These are phyloP conservation scores for Danielia reshetovae DNA, from an alignment of 805 yeast species.

Conservation along the genomic window DNA sequence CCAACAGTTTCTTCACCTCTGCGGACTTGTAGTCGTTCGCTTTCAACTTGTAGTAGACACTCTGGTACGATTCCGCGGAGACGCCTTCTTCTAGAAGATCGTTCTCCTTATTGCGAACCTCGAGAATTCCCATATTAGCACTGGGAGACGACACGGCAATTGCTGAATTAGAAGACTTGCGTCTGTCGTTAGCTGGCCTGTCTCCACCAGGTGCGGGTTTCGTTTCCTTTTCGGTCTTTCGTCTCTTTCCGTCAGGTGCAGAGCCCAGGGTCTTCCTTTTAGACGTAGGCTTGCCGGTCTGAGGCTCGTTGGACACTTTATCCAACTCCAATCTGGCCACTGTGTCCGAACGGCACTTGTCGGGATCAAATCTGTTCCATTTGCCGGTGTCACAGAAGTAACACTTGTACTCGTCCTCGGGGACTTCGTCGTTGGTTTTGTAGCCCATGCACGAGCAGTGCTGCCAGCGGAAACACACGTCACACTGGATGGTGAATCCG, in stretches of 20 bases:
- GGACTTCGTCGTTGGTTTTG: conserved; percentile 65
- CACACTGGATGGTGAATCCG: conserved; percentile 94
- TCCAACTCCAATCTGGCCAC: conserved; percentile 28
- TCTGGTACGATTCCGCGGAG: conserved; percentile 47
- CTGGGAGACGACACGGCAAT: conserved; percentile 6
- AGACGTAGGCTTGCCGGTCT: conserved; percentile 8
- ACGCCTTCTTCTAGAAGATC: conserved; percentile 38
- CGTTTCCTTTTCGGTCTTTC: conserved; percentile 15
- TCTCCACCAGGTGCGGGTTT: conserved; percentile 4
- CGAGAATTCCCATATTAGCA: conserved; percentile 3
- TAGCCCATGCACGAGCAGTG: conserved; percentile 90
- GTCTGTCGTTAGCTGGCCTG: conserved; percentile 7
- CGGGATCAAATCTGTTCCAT: conserved; percentile 43
- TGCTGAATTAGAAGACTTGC: conserved; percentile 7
- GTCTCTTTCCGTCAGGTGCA: conserved; percentile 29
- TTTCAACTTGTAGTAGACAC: conserved; percentile 46
- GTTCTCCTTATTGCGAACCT: conserved; percentile 38
- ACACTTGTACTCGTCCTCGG: conserved; percentile 74
- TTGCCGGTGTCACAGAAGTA: conserved; percentile 59
- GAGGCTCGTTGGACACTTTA: conserved; percentile 17
- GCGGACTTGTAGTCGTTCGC: conserved; percentile 43
- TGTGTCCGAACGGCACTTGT: conserved; percentile 27
- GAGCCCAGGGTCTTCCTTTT: conserved; percentile 18
- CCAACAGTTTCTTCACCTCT: conserved; percentile 21
- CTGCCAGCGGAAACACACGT: conserved; percentile 89